phyloP scores from a whole-genome alignment of 1,139 yeast genomes.

The Candida sanyaensis region DNA sequence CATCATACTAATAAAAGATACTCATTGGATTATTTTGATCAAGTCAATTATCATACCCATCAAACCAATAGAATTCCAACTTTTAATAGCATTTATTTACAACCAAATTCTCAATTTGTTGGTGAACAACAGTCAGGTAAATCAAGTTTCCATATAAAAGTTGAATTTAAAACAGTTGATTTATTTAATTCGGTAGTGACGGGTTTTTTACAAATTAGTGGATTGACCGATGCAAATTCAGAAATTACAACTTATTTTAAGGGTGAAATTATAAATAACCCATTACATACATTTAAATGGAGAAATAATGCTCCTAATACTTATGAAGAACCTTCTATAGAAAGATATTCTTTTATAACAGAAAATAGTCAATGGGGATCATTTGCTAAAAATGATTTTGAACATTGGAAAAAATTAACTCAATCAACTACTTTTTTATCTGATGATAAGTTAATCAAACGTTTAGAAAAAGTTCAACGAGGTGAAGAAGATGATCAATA shows the following conservation, averaged over 20 bases:
- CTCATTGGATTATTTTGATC: slow-evolving; percentile 13
- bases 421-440: slow-evolving; percentile 28
- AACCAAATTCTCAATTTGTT: slow-evolving; percentile 62
- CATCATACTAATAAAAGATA: slow-evolving; percentile 5
- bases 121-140: slow-evolving; percentile 80
- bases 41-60: not conserved
- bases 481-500: slow-evolving; percentile 37
- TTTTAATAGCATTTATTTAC: slow-evolving; percentile 42
- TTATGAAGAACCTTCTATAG: slow-evolving; percentile 17
- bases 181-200: slow-evolving; percentile 60
- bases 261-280: slow-evolving; percentile 77
- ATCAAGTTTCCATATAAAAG: slow-evolving; percentile 65
- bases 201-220: slow-evolving; percentile 80
- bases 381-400: slow-evolving; percentile 66
- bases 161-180: slow-evolving; percentile 73
- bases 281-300: slow-evolving; percentile 22
- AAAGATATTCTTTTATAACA: slow-evolving; percentile 39
- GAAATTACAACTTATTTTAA: slow-evolving; percentile 84
- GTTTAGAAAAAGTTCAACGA: slow-evolving; percentile 31
- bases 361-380: slow-evolving; percentile 60
- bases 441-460: slow-evolving; percentile 27
- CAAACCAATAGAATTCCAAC: slow-evolving; percentile 14
- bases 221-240: slow-evolving; percentile 75
- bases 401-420: slow-evolving; percentile 84
- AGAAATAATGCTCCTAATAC: slow-evolving; percentile 12